A percentile compares a stretch with the other conserved stretches of the same genome.
These are phyloP conservation scores for Boletellus sp. DNA, from an alignment of 768 basidiomycete genomes.

Conservation along the genomic window DNA sequence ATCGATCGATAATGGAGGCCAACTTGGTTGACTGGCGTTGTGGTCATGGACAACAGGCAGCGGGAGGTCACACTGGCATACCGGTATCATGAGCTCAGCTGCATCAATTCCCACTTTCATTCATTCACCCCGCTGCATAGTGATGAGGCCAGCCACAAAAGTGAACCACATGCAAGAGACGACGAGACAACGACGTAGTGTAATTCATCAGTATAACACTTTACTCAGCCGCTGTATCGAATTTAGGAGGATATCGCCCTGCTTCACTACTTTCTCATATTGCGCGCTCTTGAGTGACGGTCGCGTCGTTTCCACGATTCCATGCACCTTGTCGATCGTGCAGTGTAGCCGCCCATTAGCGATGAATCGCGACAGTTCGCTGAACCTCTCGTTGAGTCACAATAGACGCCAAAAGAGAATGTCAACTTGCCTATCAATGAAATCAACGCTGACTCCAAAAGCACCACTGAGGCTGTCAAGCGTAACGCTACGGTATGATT, in stretches of 20 bases:
- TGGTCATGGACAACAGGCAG: not conserved
- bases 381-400: conserved; percentile 28
- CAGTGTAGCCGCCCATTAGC: conserved; percentile 80
- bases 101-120: not conserved
- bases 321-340: conserved; percentile 92
- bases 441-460: conserved; percentile 86
- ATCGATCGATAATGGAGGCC: conserved; percentile 3
- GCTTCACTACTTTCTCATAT: conserved; percentile 90
- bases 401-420: not conserved
- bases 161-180: not conserved
- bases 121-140: not conserved
- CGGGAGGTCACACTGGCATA: too few relatives aligned
- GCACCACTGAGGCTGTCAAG: conserved; percentile 80
- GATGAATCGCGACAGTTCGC: conserved; percentile 91
- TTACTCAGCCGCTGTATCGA: conserved; percentile 87
- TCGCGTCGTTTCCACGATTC: conserved; percentile 89
- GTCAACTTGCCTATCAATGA: conserved; percentile 73
- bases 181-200: not conserved
- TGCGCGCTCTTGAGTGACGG: conserved; percentile 74
- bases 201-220: conserved; percentile 56
- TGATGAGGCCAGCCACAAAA: not conserved
- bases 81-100: too few relatives aligned
- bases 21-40: not conserved
- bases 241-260: conserved; percentile 86
- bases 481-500: conserved; percentile 86